Evolutionary conservation across 495 filamentous ascomycete genomes (phyloP), one percentile per base, ranked within the genome.

Genomic region (Xylaria venustula): DNA sequence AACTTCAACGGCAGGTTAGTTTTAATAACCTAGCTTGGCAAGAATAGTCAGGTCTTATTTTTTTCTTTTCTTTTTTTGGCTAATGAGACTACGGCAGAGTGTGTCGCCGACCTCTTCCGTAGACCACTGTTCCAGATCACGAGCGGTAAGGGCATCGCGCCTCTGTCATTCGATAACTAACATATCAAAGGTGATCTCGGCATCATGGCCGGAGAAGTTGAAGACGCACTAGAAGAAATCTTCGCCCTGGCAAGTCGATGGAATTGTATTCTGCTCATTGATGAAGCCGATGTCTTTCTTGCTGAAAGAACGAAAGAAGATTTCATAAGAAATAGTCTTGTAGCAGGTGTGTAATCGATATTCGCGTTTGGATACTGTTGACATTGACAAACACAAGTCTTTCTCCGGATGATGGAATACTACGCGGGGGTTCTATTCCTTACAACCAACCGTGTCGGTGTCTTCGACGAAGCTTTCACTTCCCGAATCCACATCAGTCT

Each of bases 201-300:
- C 17, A 49, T 12, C 9, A 58, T 28, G 26, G 55, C 55, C 0
- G 37, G 11, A 34, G 70, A 72, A 0, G 75, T 82, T 0, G 79
- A 82, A 62, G 63, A 63, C 12, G 71, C 76, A 15, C 71, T 86
- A 12, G 68, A 79, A 23, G 49, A 59, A 0, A 69, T 75, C 9
- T 77, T 83, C 20, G 57, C 64, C 5, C 64, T 81, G 0, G 81
- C 76, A 5, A 64, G 69, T 52, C 69, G 61, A 51, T 84, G 82
- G 82, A 71, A 71, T 2, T 79, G 72, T 23, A 75, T 87, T 0
- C 64, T 86, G 3, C 71, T 87, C 0, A 64, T 87, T 0, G 84
- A 87, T 52, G 82, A 87, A 67, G 81, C 79, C 1, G 83, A 85
- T 45, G 74, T 86, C 0, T 87, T 85, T 54, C 70, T 87, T 0